Evolutionary conservation across 108 stramenopile species (phyloP).

Genomic region (Skeletonema menzelii): DNA sequence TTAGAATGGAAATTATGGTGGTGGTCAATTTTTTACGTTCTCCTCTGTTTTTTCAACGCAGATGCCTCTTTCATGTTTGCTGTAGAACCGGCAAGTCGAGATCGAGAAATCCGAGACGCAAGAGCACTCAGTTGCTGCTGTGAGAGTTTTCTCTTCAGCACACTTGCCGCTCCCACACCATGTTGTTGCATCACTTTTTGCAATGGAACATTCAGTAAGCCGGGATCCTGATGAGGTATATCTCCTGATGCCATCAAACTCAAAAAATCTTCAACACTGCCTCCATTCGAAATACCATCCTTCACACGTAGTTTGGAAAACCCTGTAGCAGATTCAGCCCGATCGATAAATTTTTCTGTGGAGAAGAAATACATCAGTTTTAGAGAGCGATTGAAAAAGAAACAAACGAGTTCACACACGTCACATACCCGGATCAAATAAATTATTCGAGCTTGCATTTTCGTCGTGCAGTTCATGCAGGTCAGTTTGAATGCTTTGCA

Average conservation of each 20-base stretch:
- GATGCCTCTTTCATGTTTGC: neutral
- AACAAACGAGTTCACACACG: neutral
- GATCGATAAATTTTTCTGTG: constrained; percentile 29
- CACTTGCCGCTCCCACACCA: constrained; percentile 12
- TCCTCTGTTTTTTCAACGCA: constrained; percentile 29
- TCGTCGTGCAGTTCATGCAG: constrained; percentile 15
- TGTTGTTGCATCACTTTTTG: constrained; percentile 46
- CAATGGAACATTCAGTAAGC: constrained; percentile 76
- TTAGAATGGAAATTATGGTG: neutral
- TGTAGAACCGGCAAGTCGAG: constrained; percentile 12
- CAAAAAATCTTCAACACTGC: constrained; percentile 89
- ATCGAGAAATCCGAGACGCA: constrained; percentile 19
- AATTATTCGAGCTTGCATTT: constrained; percentile 11
- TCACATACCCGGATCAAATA: constrained; percentile 41
- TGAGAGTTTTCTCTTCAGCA: constrained; percentile 27
- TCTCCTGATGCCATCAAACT: constrained; percentile 85
- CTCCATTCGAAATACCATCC: constrained; percentile 66
- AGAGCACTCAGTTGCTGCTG: constrained; percentile 39
- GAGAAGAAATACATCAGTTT: neutral
- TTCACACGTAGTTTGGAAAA: constrained; percentile 70
- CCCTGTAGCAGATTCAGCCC: constrained; percentile 70
- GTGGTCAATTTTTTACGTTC: neutral
- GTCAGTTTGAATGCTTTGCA: constrained; percentile 29
- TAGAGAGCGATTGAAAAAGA: neutral
- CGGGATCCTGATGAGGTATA: constrained; percentile 86